These are phyloP conservation scores for Pseudohyphozyma bogoriensis DNA, from an alignment of 768 basidiomycete species.

Conservation along the genomic window DNA sequence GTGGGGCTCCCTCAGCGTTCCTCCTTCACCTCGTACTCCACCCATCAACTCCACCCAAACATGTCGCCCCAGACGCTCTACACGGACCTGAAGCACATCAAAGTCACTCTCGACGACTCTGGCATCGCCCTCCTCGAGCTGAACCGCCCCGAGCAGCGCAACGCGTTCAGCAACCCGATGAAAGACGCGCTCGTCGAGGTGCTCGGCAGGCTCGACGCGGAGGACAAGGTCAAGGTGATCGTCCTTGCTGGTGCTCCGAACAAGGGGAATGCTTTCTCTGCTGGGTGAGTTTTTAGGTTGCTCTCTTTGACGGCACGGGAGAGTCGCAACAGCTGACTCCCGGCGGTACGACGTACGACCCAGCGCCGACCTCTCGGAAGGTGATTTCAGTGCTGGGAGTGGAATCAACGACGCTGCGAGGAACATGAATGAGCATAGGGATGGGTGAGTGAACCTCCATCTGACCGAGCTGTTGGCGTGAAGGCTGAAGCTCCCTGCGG, in stretches of 20 bases:
- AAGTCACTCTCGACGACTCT: neutral
- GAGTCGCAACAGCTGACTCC: neutral
- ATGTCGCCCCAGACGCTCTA: neutral
- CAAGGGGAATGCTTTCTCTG: neutral
- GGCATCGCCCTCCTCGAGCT: neutral
- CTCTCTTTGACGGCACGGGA: neutral
- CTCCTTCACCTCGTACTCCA: too few species aligned
- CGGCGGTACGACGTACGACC: neutral
- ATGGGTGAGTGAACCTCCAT: neutral
- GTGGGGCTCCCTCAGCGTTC: too few species aligned
- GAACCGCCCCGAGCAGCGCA: neutral
- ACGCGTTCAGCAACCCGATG: neutral
- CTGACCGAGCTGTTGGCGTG: neutral
- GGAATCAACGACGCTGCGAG: neutral
- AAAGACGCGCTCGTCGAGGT: neutral
- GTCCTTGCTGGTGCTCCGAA: neutral
- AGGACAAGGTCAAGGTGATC: neutral
- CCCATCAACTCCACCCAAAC: neutral
- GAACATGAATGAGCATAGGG: neutral
- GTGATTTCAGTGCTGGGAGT: neutral
- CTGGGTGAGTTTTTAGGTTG: neutral
- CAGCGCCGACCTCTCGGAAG: slow-evolving; percentile 2
- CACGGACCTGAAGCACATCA: neutral
- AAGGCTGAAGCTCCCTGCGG: neutral
- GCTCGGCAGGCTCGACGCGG: neutral